Conservation (phyloP, 768 basidiomycete genomes). For the Astraeus odoratus region DNA sequence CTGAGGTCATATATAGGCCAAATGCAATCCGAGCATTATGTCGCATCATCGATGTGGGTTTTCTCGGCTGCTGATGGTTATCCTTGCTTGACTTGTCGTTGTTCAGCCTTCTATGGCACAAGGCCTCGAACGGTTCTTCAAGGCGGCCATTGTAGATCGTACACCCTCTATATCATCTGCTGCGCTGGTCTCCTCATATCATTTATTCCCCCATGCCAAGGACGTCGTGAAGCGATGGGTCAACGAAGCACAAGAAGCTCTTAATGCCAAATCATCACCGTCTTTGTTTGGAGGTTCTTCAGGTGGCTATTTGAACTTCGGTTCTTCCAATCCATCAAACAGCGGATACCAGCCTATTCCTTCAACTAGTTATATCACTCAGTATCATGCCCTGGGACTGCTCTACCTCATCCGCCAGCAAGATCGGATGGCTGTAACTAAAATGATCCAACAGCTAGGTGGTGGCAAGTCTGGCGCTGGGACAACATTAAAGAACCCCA, state of each 20-base stretch:
- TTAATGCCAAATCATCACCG: slow-evolving; percentile 76
- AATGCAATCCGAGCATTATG: slow-evolving; percentile 96
- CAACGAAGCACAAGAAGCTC: slow-evolving; percentile 97
- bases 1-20: slow-evolving; percentile 96
- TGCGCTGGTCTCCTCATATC: slow-evolving; percentile 94
- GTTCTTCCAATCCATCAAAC: slow-evolving; percentile 43
- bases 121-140: slow-evolving; percentile 98
- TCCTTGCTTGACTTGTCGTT: slow-evolving; percentile 19
- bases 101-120: slow-evolving; percentile 97
- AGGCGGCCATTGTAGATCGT: slow-evolving; percentile 96
- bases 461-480: slow-evolving; percentile 81
- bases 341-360: slow-evolving; percentile 71
- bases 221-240: slow-evolving; percentile 98
- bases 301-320: slow-evolving; percentile 70
- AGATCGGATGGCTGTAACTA: slow-evolving; percentile 98
- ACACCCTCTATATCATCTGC: slow-evolving; percentile 94
- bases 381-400: slow-evolving; percentile 94
- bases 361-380: slow-evolving; percentile 88
- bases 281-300: slow-evolving; percentile 56
- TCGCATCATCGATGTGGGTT: slow-evolving; percentile 90
- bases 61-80: slow-evolving; percentile 31
- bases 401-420: slow-evolving; percentile 94
- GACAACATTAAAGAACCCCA: slow-evolving; percentile 85
- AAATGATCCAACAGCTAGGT: slow-evolving; percentile 97
- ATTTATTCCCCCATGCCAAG: slow-evolving; percentile 88